Conservation (phyloP, 306 rosid genomes). For the Dalbergia cochinchinensis region DNA sequence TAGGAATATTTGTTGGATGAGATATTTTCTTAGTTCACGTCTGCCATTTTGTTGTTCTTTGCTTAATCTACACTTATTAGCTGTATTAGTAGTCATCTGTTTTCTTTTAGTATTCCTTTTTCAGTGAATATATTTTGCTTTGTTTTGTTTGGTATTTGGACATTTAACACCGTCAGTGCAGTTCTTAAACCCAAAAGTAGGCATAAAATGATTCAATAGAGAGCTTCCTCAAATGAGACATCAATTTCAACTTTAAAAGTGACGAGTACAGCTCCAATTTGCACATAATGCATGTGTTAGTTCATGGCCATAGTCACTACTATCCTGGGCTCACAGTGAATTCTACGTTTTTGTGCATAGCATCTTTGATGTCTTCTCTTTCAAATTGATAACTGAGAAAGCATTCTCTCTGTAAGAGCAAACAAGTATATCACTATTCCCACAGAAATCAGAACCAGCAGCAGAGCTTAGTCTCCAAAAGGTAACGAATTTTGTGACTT, state of each 20-base stretch:
- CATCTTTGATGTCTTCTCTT: constrained; percentile 2
- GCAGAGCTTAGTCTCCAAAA: constrained; percentile 56
- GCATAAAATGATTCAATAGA: background rate
- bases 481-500: constrained; percentile 62
- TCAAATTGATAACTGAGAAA: no score
- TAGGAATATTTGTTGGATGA: background rate
- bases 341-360: background rate
- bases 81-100: constrained; percentile 6
- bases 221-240: background rate
- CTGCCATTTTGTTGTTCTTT: background rate
- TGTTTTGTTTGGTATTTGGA: constrained; percentile 5
- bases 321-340: constrained; percentile 26
- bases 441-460: constrained; percentile 53
- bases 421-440: constrained; percentile 46
- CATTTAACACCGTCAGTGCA: background rate
- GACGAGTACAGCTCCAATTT: background rate
- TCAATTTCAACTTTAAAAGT: background rate
- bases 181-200: background rate
- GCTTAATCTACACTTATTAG: background rate
- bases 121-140: background rate
- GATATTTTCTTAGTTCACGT: background rate
- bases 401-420: no score
- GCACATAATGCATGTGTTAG: background rate
- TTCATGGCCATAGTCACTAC: constrained; percentile 17
- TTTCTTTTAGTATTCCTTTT: background rate